Percentiles rank a stretch among this genome's conserved stretches.
Conservation (phyloP, 164 flowering plant genomes). For the Vitis vinifera region DNA sequence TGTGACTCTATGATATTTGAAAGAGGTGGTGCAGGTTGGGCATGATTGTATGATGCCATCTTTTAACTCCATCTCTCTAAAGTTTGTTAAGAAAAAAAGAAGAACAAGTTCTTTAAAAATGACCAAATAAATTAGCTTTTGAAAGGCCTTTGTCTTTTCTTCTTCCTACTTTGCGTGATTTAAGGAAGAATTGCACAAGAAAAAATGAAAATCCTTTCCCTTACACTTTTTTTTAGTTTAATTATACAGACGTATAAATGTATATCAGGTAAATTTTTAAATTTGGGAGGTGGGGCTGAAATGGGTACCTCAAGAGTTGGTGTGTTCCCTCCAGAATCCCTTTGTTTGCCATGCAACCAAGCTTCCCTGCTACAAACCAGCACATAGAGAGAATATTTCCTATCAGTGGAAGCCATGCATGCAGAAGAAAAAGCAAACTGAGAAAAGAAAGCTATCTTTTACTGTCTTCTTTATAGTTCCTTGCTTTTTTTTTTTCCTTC, state of each 20-base stretch:
- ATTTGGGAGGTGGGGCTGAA: conserved; percentile 1
- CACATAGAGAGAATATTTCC: conserved; percentile 41
- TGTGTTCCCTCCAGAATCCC: conserved; percentile 50
- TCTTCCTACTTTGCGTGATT: conserved; percentile 5
- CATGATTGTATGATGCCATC: too few species aligned
- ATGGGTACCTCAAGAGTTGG: conserved; percentile 70
- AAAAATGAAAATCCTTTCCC: not conserved
- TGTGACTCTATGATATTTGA: too few species aligned
- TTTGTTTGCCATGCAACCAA: conserved; percentile 76
- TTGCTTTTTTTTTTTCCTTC: conserved; percentile 7
- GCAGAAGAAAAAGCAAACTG: conserved; percentile 27
- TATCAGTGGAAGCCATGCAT: conserved; percentile 71
- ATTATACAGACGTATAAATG: too few species aligned
- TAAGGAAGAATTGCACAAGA: conserved; percentile 6
- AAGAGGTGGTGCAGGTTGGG: too few species aligned
- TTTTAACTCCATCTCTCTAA: too few species aligned
- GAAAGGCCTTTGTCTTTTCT: conserved; percentile 24
- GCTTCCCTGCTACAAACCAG: conserved; percentile 73
- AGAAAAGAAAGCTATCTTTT: conserved; percentile 54
- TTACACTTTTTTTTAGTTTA: not conserved
- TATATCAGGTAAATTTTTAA: too few species aligned
- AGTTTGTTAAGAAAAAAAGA: too few species aligned
- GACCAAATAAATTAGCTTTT: conserved; percentile 14
- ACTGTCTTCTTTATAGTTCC: conserved; percentile 13
- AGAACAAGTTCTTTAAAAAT: not conserved